Percentiles rank a stretch among this genome's conserved stretches.
These are phyloP conservation scores for Zygoascus bituminiphila DNA, from an alignment of 805 yeast species.

Conservation along the genomic window DNA sequence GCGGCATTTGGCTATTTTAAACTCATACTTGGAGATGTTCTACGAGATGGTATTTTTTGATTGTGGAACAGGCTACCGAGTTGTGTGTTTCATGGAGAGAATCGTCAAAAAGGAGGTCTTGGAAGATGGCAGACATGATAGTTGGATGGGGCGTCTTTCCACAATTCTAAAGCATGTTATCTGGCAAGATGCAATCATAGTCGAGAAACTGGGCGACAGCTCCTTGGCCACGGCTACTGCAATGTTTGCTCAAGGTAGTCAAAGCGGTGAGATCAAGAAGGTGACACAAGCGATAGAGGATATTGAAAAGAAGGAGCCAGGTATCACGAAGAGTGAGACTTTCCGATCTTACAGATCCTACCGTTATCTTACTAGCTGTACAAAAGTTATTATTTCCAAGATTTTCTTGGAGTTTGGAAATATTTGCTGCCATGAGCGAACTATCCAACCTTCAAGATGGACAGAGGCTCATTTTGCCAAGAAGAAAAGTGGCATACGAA, in stretches of 20 bases:
- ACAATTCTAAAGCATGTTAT: constrained; percentile 22
- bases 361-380: constrained; percentile 13
- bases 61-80: constrained; percentile 20
- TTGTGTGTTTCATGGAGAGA: constrained; percentile 13
- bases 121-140: constrained; percentile 5
- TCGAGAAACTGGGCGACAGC: not conserved
- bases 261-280: constrained; percentile 13
- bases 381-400: constrained; percentile 10
- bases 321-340: not conserved
- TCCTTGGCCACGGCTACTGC: constrained; percentile 16
- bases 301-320: constrained; percentile 9
- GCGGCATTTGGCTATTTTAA: constrained; percentile 9
- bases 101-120: constrained; percentile 10
- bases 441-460: constrained; percentile 14
- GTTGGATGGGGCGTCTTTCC: constrained; percentile 19
- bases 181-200: constrained; percentile 21
- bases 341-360: constrained; percentile 13
- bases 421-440: constrained; percentile 14
- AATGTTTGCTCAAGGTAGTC: constrained; percentile 12
- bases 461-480: not conserved
- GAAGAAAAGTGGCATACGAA: constrained; percentile 21
- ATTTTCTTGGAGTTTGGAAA: constrained; percentile 16
- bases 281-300: constrained; percentile 15
- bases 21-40: constrained; percentile 14
- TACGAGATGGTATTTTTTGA: constrained; percentile 19